Conservation (phyloP, 306 rosid genomes). For the Argentina anserina region DNA sequence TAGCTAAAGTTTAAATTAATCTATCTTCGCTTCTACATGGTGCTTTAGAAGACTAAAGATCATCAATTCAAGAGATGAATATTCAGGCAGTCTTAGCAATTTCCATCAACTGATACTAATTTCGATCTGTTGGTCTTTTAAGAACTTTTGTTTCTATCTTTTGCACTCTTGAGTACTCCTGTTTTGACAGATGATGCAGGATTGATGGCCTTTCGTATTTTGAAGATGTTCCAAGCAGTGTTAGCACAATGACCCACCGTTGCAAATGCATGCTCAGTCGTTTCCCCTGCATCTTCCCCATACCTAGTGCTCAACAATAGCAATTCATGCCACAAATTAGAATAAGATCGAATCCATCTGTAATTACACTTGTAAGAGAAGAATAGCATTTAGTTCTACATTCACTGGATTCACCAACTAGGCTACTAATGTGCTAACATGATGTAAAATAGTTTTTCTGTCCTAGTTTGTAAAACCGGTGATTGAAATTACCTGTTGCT, state of each 20-base stretch:
- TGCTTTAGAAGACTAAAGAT: neutral
- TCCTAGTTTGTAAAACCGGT: neutral
- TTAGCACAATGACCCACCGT: constrained; percentile 68
- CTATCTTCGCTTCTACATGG: neutral
- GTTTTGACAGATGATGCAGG: constrained; percentile 66
- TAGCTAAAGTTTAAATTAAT: neutral
- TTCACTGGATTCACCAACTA: neutral
- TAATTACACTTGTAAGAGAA: neutral
- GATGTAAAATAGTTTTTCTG: neutral
- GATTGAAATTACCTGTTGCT: constrained; percentile 49
- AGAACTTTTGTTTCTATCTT: constrained; percentile 16
- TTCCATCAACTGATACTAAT: neutral
- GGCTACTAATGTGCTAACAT: neutral
- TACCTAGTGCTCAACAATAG: constrained; percentile 40
- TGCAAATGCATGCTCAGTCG: constrained; percentile 71
- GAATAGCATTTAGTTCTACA: neutral
- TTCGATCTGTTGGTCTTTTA: neutral
- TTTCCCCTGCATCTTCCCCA: constrained; percentile 88
- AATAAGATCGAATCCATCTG: neutral
- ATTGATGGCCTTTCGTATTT: constrained; percentile 73
- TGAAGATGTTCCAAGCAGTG: constrained; percentile 84
- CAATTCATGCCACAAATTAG: neutral
- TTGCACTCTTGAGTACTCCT: constrained; percentile 55
- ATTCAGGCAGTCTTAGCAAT: neutral
- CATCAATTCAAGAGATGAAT: neutral